Conservation (phyloP, 2,329 filamentous ascomycete genomes). For the Cercospora sojina region DNA sequence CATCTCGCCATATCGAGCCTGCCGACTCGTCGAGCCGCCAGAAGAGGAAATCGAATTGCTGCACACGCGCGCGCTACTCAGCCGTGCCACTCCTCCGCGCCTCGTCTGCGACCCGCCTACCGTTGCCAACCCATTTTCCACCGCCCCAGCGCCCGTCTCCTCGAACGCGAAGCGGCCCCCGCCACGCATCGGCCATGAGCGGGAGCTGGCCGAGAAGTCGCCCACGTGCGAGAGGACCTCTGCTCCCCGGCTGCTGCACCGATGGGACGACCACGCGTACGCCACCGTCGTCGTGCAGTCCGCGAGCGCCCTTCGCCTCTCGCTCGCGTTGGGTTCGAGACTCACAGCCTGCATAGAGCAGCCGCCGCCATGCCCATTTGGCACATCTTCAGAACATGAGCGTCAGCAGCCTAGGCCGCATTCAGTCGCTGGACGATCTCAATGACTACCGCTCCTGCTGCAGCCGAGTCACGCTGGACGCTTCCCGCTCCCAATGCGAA, state of each 20-base stretch:
- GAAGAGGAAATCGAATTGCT: background rate
- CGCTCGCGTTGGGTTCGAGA: background rate
- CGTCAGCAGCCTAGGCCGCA: background rate
- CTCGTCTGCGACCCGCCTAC: too few relatives aligned
- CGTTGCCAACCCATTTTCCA: too few relatives aligned
- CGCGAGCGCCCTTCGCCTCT: too few relatives aligned
- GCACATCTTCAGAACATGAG: background rate
- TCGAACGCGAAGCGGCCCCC: too few relatives aligned
- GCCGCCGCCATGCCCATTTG: background rate
- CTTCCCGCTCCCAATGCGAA: background rate
- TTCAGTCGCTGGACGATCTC: background rate
- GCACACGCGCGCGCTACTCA: background rate
- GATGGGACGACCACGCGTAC: too few relatives aligned
- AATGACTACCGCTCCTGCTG: background rate
- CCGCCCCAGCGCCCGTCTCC: too few relatives aligned
- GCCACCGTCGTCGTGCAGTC: too few relatives aligned
- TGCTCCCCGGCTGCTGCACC: too few relatives aligned
- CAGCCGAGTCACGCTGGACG: background rate
- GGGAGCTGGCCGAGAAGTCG: too few relatives aligned
- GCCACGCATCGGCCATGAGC: too few relatives aligned
- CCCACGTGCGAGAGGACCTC: too few relatives aligned
- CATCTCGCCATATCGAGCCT: background rate
- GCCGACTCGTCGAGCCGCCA: background rate
- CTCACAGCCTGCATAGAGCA: background rate
- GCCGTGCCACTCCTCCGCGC: too few relatives aligned